phyloP scores from a whole-genome alignment of 495 filamentous ascomycete species.

The Penicillium coprophilum region DNA sequence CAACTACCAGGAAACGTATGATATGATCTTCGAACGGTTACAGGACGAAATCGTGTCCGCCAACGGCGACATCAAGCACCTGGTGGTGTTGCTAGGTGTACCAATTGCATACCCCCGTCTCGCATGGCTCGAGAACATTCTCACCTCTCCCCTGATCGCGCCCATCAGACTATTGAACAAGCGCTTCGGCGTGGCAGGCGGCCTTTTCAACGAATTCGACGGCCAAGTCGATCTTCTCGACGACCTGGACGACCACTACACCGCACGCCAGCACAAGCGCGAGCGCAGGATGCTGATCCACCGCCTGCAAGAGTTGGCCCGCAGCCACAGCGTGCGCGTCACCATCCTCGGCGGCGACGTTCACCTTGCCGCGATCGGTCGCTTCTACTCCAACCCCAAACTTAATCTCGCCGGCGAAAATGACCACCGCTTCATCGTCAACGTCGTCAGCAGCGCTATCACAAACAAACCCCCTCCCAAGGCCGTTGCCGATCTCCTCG shows the following conservation, averaged over 20 bases:
- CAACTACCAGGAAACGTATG: conserved; percentile 88
- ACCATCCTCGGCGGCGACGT: conserved; percentile 84
- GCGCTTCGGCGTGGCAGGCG: conserved; percentile 80
- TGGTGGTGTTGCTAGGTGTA: conserved; percentile 84
- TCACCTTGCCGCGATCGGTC: conserved; percentile 70
- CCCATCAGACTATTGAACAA: conserved; percentile 88
- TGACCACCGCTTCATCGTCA: conserved; percentile 73
- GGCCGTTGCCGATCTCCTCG: conserved; percentile 85
- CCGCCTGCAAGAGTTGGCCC: conserved; percentile 70
- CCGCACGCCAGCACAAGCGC: conserved; percentile 83
- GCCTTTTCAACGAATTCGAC: conserved; percentile 91
- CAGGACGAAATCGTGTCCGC: conserved; percentile 61
- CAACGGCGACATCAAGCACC: conserved; percentile 67
- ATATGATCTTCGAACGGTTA: conserved; percentile 72
- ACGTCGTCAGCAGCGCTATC: conserved; percentile 75
- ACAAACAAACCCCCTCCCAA: conserved; percentile 91
- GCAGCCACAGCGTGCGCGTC: conserved; percentile 71
- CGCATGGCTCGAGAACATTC: conserved; percentile 90
- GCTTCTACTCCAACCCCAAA: conserved; percentile 70
- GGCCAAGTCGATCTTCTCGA: conserved; percentile 87
- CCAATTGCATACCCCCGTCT: conserved; percentile 94
- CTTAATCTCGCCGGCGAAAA: conserved; percentile 58
- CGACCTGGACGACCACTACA: conserved; percentile 95
- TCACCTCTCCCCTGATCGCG: conserved; percentile 77
- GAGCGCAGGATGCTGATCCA: conserved; percentile 75